Conservation (phyloP, 1,284 basidiomycete genomes). For the Cutaneotrichosporon sp. region DNA sequence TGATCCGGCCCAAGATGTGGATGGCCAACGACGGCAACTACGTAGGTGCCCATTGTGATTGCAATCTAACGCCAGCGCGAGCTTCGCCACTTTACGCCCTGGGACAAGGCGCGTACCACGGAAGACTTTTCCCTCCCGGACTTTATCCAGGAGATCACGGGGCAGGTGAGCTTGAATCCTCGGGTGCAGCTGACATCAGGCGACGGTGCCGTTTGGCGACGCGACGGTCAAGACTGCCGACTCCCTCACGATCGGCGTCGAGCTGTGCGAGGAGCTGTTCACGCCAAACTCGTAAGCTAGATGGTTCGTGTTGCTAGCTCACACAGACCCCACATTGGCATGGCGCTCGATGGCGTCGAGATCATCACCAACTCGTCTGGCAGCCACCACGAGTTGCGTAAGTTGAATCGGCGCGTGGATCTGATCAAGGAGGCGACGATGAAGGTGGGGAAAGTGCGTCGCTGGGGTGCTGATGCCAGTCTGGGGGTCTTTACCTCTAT, state of each 20-base stretch:
- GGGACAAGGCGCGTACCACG: conserved; percentile 78
- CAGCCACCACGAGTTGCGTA: conserved; percentile 94
- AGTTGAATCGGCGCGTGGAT: conserved; percentile 84
- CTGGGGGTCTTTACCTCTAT: conserved; percentile 94
- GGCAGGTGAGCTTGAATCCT: conserved; percentile 59
- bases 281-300: conserved; percentile 79
- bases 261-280: conserved; percentile 95
- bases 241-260: conserved; percentile 83
- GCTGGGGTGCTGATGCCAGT: conserved; percentile 52
- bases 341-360: conserved; percentile 97
- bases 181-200: conserved; percentile 48
- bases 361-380: conserved; percentile 98
- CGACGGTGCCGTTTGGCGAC: conserved; percentile 89
- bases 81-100: conserved; percentile 91
- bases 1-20: conserved; percentile 99
- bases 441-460: conserved; percentile 57
- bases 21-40: conserved; percentile 98
- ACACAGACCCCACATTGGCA: conserved; percentile 72
- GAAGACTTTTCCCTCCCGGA: conserved; percentile 86
- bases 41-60: conserved; percentile 25
- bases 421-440: conserved; percentile 94
- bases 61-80: conserved; percentile 56
- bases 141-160: conserved; percentile 77
- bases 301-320: conserved; percentile 49
- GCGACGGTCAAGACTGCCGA: conserved; percentile 89